Evolutionary conservation across 1,284 basidiomycete genomes (phyloP).

Genomic region (Trichosporon sp.): DNA sequence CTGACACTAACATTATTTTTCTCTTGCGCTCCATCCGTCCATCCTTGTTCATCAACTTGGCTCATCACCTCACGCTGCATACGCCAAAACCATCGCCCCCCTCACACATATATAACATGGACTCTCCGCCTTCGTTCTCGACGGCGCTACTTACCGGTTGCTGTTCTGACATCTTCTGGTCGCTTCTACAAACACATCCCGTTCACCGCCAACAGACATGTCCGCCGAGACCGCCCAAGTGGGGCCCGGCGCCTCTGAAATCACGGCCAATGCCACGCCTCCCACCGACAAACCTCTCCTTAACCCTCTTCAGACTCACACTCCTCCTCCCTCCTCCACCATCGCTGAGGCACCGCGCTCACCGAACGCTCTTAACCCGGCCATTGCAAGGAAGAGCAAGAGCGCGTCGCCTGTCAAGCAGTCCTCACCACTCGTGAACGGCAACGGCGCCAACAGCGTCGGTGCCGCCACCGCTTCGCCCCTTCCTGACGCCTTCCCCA

Average conservation of each 20-base stretch:
- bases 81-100: neutral
- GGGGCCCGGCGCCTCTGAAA: slow-evolving; percentile 3
- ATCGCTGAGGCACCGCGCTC: slow-evolving; percentile 34
- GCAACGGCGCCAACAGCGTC: slow-evolving; percentile 8
- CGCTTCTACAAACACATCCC: no score
- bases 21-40: neutral
- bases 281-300: slow-evolving; percentile 28
- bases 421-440: neutral
- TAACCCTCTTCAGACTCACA: slow-evolving; percentile 30
- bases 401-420: neutral
- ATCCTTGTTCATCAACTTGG: neutral
- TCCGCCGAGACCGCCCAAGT: slow-evolving; percentile 10
- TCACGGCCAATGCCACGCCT: neutral
- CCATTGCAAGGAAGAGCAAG: slow-evolving; percentile 5
- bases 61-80: neutral
- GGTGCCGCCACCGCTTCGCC: slow-evolving; percentile 3
- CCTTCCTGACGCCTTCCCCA: slow-evolving; percentile 12
- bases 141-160: neutral
- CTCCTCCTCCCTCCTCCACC: slow-evolving; percentile 31
- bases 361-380: slow-evolving; percentile 27
- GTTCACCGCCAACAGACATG: slow-evolving; percentile 7
- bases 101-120: neutral
- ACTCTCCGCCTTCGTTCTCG: neutral
- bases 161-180: neutral
- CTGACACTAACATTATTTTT: neutral